phyloP scores from a whole-genome alignment of 805 yeast genomes.

The Grigorovia humatica region DNA sequence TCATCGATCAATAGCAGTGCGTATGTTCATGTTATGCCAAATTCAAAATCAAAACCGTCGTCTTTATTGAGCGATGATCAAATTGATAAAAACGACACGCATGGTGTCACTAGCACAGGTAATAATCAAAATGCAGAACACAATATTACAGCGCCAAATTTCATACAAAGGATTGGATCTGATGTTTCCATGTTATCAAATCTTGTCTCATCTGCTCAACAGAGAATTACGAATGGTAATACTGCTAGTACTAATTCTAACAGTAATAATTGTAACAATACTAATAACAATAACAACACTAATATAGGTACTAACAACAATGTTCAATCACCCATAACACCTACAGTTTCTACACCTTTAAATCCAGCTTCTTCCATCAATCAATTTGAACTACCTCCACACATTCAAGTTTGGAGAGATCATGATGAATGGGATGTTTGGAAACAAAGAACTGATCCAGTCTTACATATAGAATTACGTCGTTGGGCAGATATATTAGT shows the following conservation, averaged over 20 bases:
- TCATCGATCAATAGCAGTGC: background rate
- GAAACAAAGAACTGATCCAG: conserved; percentile 74
- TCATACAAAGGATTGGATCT: conserved; percentile 3
- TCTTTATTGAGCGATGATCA: background rate
- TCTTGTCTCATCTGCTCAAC: conserved; percentile 2
- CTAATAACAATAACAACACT: no score
- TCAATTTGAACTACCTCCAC: conserved; percentile 47
- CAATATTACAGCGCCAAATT: background rate
- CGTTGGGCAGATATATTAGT: conserved; percentile 93
- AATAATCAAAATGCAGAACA: background rate
- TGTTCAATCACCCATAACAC: background rate
- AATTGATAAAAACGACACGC: background rate
- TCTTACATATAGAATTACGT: conserved; percentile 84
- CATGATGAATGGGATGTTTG: conserved; percentile 88
- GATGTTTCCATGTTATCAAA: conserved; percentile 3
- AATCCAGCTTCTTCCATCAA: conserved; percentile 28
- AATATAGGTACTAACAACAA: background rate
- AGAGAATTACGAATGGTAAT: background rate
- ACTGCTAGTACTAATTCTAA: background rate
- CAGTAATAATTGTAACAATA: background rate
- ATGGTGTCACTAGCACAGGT: background rate
- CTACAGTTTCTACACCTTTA: background rate
- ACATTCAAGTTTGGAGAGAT: conserved; percentile 84
- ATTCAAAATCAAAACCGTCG: background rate
- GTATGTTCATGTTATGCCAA: background rate